These are phyloP conservation scores for Wakefieldia striispora DNA, from an alignment of 768 basidiomycete species.

Conservation along the genomic window DNA sequence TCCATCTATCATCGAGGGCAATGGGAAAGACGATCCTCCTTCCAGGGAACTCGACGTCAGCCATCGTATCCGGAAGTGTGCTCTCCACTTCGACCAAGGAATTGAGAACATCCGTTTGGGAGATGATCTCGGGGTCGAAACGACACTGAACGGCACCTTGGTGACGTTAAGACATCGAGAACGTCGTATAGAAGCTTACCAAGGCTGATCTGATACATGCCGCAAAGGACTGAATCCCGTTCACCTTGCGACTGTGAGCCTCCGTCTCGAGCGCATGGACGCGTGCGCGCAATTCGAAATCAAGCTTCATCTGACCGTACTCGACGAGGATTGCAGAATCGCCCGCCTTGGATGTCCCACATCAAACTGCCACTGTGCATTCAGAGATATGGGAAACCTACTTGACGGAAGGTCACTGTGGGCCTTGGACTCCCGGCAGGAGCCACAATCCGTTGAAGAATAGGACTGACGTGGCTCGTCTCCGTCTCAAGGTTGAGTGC, in stretches of 20 bases:
- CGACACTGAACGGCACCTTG: conserved; percentile 36
- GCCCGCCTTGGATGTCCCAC: conserved; percentile 45
- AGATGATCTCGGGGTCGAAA: conserved; percentile 43
- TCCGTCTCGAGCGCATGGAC: conserved; percentile 54
- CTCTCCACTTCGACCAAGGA: conserved; percentile 39
- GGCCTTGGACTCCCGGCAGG: conserved; percentile 22
- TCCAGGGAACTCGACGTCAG: conserved; percentile 44
- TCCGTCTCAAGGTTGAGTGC: background rate
- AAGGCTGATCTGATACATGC: conserved; percentile 59
- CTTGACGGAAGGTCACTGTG: conserved; percentile 53
- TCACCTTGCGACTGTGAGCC: conserved; percentile 30
- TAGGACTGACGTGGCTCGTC: background rate
- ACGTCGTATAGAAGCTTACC: conserved; percentile 33
- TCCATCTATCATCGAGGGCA: conserved; percentile 59
- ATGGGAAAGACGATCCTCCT: conserved; percentile 61
- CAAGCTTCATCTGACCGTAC: conserved; percentile 54
- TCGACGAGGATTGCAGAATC: conserved; percentile 64
- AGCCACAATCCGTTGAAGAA: conserved; percentile 13
- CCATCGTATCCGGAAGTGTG: conserved; percentile 39
- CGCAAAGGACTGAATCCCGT: conserved; percentile 42
- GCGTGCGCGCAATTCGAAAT: conserved; percentile 51
- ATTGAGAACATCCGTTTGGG: conserved; percentile 44
- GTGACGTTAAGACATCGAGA: background rate
- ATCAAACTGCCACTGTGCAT: background rate
- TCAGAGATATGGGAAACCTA: conserved; percentile 15